A percentile compares a stretch with the other conserved stretches of the same genome.
phyloP scores from a whole-genome alignment of 1,284 basidiomycete genomes.

The Sporisorium iseilematis-ciliati region DNA sequence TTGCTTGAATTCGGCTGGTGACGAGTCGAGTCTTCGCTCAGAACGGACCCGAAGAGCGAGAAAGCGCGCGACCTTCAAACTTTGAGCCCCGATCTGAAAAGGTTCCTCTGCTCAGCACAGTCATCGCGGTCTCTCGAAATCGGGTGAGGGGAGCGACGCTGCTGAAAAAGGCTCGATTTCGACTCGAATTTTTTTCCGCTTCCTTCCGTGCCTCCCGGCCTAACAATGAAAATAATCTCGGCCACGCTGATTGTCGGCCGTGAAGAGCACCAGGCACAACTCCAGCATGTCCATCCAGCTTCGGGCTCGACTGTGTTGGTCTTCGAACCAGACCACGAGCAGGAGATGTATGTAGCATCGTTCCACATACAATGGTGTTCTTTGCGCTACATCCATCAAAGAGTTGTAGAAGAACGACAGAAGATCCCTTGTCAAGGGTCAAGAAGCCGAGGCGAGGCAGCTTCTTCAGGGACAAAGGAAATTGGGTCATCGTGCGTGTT shows the following conservation, averaged over 20 bases:
- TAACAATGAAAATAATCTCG: neutral
- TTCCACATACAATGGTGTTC: neutral
- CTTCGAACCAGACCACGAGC: neutral
- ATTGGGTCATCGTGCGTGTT: conserved; percentile 19
- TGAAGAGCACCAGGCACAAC: neutral
- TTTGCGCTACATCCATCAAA: neutral
- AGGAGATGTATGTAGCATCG: neutral
- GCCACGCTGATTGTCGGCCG: neutral
- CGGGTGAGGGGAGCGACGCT: neutral
- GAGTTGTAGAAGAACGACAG: neutral
- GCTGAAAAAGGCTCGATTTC: neutral
- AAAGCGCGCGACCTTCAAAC: neutral
- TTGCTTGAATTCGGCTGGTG: conserved; percentile 8
- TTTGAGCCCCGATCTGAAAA: neutral
- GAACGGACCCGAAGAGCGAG: conserved; percentile 18
- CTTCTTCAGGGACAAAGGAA: neutral
- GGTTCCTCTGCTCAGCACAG: neutral
- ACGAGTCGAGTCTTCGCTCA: conserved; percentile 7
- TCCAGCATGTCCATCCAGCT: neutral
- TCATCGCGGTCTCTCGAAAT: neutral
- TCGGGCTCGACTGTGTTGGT: neutral
- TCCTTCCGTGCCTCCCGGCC: neutral
- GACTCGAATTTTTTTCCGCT: no score
- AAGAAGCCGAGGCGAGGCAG: neutral
- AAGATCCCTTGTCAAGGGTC: conserved; percentile 1